Evolutionary conservation across 2,329 filamentous ascomycete species (phyloP).

Genomic region (Pestalotiopsis sp.): DNA sequence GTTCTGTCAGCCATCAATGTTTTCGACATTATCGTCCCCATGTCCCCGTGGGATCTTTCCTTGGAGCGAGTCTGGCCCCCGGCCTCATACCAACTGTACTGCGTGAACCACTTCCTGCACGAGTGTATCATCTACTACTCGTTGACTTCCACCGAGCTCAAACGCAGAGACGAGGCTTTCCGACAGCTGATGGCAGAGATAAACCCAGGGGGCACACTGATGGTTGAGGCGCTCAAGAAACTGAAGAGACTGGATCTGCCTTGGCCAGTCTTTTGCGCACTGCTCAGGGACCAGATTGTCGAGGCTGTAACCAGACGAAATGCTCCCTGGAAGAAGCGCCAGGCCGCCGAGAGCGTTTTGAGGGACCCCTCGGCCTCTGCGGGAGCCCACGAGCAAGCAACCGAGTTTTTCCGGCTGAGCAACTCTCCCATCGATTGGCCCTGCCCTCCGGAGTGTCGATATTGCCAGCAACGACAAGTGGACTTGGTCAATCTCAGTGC

Average conservation of each 20-base stretch:
- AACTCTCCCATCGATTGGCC: background rate
- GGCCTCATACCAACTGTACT: constrained; percentile 25
- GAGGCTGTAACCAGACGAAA: background rate
- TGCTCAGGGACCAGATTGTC: background rate
- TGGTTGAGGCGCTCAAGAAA: constrained; percentile 11
- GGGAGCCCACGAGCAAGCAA: too few relatives aligned
- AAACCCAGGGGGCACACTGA: constrained; percentile 18
- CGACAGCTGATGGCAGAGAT: background rate
- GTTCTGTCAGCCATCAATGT: background rate
- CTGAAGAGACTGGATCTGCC: constrained; percentile 17
- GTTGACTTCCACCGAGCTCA: constrained; percentile 6
- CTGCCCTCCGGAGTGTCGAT: constrained; percentile 21
- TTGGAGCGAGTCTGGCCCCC: constrained; percentile 22
- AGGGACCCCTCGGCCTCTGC: too few relatives aligned
- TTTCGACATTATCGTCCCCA: background rate
- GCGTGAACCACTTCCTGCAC: constrained; percentile 27
- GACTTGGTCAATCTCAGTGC: constrained; percentile 4
- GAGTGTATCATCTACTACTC: constrained; percentile 30
- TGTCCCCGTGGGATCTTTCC: constrained; percentile 12
- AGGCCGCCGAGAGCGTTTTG: background rate
- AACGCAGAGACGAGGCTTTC: background rate
- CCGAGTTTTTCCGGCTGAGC: background rate
- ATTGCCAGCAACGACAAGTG: constrained; percentile 21
- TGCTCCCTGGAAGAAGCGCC: constrained; percentile 2
- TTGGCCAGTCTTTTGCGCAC: constrained; percentile 15